Conservation (phyloP, 2,329 filamentous ascomycete species). For the Raffaelea arxii region DNA sequence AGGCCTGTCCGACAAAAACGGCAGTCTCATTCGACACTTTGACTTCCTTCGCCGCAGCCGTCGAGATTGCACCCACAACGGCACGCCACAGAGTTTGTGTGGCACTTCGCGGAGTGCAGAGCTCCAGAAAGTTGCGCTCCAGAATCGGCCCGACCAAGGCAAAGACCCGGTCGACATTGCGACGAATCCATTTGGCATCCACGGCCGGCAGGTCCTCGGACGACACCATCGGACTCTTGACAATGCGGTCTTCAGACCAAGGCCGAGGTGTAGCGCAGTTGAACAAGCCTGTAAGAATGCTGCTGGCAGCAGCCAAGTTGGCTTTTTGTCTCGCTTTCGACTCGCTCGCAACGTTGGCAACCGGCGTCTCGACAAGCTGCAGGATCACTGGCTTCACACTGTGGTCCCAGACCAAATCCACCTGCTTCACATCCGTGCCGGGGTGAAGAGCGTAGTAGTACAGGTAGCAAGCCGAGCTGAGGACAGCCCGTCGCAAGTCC, state of each 20-base stretch:
- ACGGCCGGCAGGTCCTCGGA: slow-evolving; percentile 73
- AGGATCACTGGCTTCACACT: slow-evolving; percentile 58
- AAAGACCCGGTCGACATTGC: slow-evolving; percentile 57
- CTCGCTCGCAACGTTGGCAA: slow-evolving; percentile 18
- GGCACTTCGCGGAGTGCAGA: slow-evolving; percentile 50
- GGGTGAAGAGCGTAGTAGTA: slow-evolving; percentile 78
- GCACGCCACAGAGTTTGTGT: slow-evolving; percentile 48
- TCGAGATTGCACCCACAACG: slow-evolving; percentile 52
- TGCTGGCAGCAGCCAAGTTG: slow-evolving; percentile 49
- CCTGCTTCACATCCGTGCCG: slow-evolving; percentile 49
- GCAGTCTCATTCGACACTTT: slow-evolving; percentile 79
- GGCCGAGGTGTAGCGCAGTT: slow-evolving; percentile 46
- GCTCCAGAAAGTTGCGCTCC: slow-evolving; percentile 48
- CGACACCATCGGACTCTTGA: slow-evolving; percentile 46
- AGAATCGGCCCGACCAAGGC: slow-evolving; percentile 49
- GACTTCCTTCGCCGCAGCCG: slow-evolving; percentile 74
- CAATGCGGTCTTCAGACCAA: slow-evolving; percentile 68
- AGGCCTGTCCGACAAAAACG: slow-evolving; percentile 62
- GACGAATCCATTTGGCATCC: slow-evolving; percentile 80
- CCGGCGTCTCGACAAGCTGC: slow-evolving; percentile 38
- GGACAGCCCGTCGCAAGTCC: slow-evolving; percentile 44
- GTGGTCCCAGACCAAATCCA: slow-evolving; percentile 70
- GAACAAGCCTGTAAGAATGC: slow-evolving; percentile 65
- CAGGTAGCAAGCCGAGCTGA: slow-evolving; percentile 69
- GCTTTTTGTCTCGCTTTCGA: slow-evolving; percentile 23